phyloP scores from a whole-genome alignment of 2,329 filamentous ascomycete genomes.

The Curvularia spicifera region DNA sequence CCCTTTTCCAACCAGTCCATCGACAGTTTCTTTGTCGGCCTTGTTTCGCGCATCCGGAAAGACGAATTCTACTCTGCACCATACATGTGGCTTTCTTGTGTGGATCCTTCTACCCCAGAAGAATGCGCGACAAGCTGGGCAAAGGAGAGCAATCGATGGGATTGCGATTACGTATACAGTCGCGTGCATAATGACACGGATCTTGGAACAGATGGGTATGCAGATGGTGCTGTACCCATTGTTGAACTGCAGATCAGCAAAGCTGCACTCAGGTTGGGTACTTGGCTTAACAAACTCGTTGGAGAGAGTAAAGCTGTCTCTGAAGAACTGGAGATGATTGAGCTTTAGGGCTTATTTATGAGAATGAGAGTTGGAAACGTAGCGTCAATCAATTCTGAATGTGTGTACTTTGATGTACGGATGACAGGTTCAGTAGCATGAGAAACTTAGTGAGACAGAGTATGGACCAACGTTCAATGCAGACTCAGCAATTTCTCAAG shows the following conservation, averaged over 20 bases:
- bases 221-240: slow-evolving; percentile 48
- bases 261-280: slow-evolving; percentile 48
- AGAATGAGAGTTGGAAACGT: neutral
- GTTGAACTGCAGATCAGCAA: slow-evolving; percentile 53
- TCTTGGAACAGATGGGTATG: slow-evolving; percentile 48
- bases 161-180: slow-evolving; percentile 50
- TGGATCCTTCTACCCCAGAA: slow-evolving; percentile 39
- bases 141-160: slow-evolving; percentile 49
- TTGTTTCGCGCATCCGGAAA: slow-evolving; percentile 46
- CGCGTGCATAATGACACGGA: slow-evolving; percentile 41
- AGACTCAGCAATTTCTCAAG: neutral
- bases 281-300: slow-evolving; percentile 50
- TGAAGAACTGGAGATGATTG: slow-evolving; percentile 24
- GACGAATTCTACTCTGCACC: slow-evolving; percentile 47
- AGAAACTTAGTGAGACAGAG: no score
- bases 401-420: neutral
- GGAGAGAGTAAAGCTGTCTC: slow-evolving; percentile 10
- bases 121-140: slow-evolving; percentile 49
- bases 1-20: slow-evolving; percentile 48
- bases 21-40: slow-evolving; percentile 44
- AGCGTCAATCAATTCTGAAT: neutral
- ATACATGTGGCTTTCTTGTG: slow-evolving; percentile 48
- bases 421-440: neutral
- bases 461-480: no score
- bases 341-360: slow-evolving; percentile 16